Evolutionary conservation across 2,329 filamentous ascomycete genomes (phyloP).

Genomic region (Coleophoma crateriformis): DNA sequence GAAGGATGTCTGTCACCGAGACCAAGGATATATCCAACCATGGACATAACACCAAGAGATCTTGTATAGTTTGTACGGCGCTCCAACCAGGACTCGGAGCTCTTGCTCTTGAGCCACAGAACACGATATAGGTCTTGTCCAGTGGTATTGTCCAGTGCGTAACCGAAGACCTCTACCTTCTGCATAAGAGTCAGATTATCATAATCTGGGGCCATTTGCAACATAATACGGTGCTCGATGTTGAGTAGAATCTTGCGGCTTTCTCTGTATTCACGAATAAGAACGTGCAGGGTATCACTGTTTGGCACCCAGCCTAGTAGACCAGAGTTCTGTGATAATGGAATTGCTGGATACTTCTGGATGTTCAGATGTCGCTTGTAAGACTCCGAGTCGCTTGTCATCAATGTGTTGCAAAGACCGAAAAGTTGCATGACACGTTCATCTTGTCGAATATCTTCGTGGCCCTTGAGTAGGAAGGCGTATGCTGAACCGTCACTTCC

Average conservation of each 20-base stretch:
- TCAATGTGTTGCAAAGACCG: slow-evolving; percentile 90
- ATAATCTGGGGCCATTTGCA: slow-evolving; percentile 99
- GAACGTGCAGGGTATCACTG: slow-evolving; percentile 91
- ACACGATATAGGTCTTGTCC: slow-evolving; percentile 98
- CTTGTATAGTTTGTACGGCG: slow-evolving; percentile 98
- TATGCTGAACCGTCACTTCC: slow-evolving; percentile 87
- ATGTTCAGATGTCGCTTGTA: slow-evolving; percentile 97
- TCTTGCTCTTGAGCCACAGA: slow-evolving; percentile 98
- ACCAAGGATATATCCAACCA: slow-evolving; percentile 99
- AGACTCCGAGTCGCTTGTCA: slow-evolving; percentile 89
- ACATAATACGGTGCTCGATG: slow-evolving; percentile 98
- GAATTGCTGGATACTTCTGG: slow-evolving; percentile 93
- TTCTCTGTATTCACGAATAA: slow-evolving; percentile 96
- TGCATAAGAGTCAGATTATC: slow-evolving; percentile 99
- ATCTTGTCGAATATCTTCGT: slow-evolving; percentile 98
- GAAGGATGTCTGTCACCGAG: slow-evolving; percentile 95
- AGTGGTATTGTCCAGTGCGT: slow-evolving; percentile 97
- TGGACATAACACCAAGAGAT: slow-evolving; percentile 98
- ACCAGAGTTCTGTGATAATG: slow-evolving; percentile 92
- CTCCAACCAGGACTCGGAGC: slow-evolving; percentile 95
- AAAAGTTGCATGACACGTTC: slow-evolving; percentile 99
- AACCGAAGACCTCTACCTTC: slow-evolving; percentile 98
- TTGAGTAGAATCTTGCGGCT: slow-evolving; percentile 96
- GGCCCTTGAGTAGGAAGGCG: slow-evolving; percentile 92
- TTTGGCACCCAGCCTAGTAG: slow-evolving; percentile 95